These are phyloP conservation scores for Tulasnella sp. DNA, from an alignment of 768 basidiomycete genomes.

Conservation along the genomic window DNA sequence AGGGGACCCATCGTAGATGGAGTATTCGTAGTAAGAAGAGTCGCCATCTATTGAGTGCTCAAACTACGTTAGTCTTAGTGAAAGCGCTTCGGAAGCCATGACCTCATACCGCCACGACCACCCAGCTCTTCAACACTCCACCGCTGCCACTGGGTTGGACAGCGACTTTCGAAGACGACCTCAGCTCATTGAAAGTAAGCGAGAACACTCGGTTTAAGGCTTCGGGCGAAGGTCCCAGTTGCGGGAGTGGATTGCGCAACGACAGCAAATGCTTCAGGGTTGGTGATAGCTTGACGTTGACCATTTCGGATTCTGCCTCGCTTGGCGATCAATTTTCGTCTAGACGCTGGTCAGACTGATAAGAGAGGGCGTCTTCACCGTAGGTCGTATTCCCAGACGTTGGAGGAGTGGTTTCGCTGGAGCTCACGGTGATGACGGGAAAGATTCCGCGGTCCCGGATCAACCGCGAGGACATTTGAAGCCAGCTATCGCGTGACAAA, in stretches of 20 bases:
- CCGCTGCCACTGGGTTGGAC: constrained; percentile 15
- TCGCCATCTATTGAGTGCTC: constrained; percentile 49
- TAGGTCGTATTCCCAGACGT: background rate
- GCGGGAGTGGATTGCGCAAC: constrained; percentile 50
- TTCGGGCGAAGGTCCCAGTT: constrained; percentile 43
- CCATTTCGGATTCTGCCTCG: background rate
- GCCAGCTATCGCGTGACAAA: too few relatives aligned
- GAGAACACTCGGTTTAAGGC: constrained; percentile 45
- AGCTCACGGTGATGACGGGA: background rate
- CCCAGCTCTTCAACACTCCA: constrained; percentile 16
- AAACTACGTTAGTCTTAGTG: constrained; percentile 10
- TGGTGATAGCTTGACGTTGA: constrained; percentile 35
- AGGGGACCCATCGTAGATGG: constrained; percentile 69
- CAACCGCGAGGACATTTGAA: too few relatives aligned
- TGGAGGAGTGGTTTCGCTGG: background rate
- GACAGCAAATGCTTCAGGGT: constrained; percentile 61
- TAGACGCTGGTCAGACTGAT: background rate
- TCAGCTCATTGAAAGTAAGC: constrained; percentile 55
- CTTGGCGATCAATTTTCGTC: background rate
- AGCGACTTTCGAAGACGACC: constrained; percentile 43
- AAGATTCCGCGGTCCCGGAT: background rate
- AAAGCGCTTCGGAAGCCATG: background rate
- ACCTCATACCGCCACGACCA: background rate
- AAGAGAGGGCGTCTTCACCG: background rate
- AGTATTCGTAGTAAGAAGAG: constrained; percentile 69